Base-by-base conservation (phyloP, 768 basidiomycete genomes). In the Cubamyces lactineus region DNA sequence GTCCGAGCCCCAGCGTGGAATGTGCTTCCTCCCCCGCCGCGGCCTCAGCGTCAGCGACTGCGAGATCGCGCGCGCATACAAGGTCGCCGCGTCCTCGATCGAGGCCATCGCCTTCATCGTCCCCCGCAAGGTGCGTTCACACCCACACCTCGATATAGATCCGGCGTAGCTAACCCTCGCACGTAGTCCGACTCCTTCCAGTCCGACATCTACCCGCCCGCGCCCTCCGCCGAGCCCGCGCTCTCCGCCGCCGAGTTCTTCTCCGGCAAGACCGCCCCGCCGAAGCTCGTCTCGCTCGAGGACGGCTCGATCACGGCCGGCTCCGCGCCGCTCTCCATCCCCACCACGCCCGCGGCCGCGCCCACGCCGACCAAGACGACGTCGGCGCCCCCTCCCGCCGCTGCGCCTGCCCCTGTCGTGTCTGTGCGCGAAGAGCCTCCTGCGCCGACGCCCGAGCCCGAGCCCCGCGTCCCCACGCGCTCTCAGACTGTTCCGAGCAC, bases 81-180 rank as follows among this genome's bases (percentile, higher is more conserved):
- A 98, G 75, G 83, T 96, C 19, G 80, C 85, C 16, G 86, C 83
- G 2, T 76, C 75, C 21, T 79, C 80, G 38, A 84, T 99, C 60
- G 96, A 98, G 73, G 92, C 96, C 17, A 90, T 99, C 69, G 87
- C 88, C 0, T 99, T 98, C 77, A 92, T 96, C 69, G 96, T 98
- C 15, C 96, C 96, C 15, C 85, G 96, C 64, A 96, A 90, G 76
- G 94, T 91, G 65, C 54, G 82, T 72, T 2, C 21, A 7, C 13
- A 11, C 26, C 30, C 28, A 3, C n/a, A 47, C 7, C n/a, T n/a
- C n/a, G n/a, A n/a, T n/a, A n/a, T n/a, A n/a, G 5, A n/a, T n/a
- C 26, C 9, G n/a, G 15, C 3, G 13, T n/a, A 64, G 40, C 40
- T 49, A 43, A 38, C 43, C 28, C 24, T 41, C 28, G 21, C 17